Conservation (phyloP, 2,329 filamentous ascomycete genomes). For the Anthostomella pinea region DNA sequence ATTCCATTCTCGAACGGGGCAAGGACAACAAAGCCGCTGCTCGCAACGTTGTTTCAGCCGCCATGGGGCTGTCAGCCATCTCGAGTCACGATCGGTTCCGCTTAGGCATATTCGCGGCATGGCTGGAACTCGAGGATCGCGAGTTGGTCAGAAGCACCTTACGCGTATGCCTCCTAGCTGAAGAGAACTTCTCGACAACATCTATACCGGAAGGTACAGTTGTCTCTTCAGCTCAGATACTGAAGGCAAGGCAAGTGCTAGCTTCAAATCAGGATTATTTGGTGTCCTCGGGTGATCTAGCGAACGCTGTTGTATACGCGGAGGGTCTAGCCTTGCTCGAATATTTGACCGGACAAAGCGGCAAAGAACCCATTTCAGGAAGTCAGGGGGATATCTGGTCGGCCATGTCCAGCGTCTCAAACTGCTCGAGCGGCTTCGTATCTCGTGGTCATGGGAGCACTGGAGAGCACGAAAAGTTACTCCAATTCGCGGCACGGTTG, state of each 20-base stretch:
- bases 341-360: conserved; percentile 55
- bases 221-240: conserved; percentile 38
- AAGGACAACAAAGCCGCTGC: conserved; percentile 57
- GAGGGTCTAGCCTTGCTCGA: conserved; percentile 63
- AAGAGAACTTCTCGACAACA: conserved; percentile 21
- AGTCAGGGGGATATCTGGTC: conserved; percentile 55
- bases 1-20: conserved; percentile 67
- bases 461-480: conserved; percentile 57
- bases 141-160: conserved; percentile 34
- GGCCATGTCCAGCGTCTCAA: conserved; percentile 42
- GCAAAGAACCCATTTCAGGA: conserved; percentile 42
- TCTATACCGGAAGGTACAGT: conserved; percentile 15
- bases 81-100: conserved; percentile 28
- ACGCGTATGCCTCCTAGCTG: conserved; percentile 40
- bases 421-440: conserved; percentile 42
- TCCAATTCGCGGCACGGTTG: conserved; percentile 66
- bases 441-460: conserved; percentile 33
- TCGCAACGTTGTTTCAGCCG: conserved; percentile 63
- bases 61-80: conserved; percentile 42
- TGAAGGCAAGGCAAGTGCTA: conserved; percentile 55
- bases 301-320: conserved; percentile 52
- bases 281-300: conserved; percentile 46
- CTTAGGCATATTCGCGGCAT: conserved; percentile 63
- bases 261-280: conserved; percentile 52
- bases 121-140: conserved; percentile 56